Percentiles rank a stretch among this genome's conserved stretches.
These are phyloP conservation scores for Glonium stellatum DNA, from an alignment of 495 filamentous ascomycete genomes.

Conservation along the genomic window DNA sequence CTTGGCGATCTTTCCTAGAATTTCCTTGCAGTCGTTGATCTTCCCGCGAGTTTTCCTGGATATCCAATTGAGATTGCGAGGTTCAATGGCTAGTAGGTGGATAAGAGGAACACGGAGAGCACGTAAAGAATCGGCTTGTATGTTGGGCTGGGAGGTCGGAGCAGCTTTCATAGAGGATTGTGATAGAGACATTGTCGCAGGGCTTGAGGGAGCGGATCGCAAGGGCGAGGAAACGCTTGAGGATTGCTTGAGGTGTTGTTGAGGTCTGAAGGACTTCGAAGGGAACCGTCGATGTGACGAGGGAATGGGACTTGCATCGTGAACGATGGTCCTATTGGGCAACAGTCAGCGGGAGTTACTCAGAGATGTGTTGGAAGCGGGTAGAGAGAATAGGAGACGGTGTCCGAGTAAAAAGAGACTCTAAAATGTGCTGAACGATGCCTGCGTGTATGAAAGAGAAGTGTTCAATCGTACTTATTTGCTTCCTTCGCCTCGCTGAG, in stretches of 20 bases:
- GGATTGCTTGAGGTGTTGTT: constrained; percentile 8
- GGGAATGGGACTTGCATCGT: constrained; percentile 14
- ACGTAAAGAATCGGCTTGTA: constrained; percentile 15
- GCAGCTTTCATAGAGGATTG: constrained; percentile 1
- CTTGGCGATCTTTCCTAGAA: constrained; percentile 33
- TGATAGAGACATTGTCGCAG: constrained; percentile 10
- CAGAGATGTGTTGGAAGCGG: not conserved
- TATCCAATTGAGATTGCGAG: constrained; percentile 19
- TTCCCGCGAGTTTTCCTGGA: constrained; percentile 23
- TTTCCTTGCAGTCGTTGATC: constrained; percentile 24
- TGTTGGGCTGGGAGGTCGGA: constrained; percentile 31
- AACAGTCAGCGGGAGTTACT: constrained; percentile 8
- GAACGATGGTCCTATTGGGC: constrained; percentile 24
- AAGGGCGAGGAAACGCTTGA: constrained; percentile 15
- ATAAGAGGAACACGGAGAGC: constrained; percentile 30
- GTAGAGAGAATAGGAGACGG: no score
- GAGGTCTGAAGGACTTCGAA: constrained; percentile 21
- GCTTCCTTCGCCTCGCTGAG: constrained; percentile 36
- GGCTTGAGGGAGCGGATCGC: constrained; percentile 16
- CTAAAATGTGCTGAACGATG: not conserved
- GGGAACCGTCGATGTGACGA: constrained; percentile 23
- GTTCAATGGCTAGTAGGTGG: constrained; percentile 34
- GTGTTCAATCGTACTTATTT: constrained; percentile 27
- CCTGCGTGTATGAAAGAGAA: not conserved
- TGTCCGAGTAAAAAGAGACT: no score